These are phyloP conservation scores for Rhizophagus sp. DNA, from an alignment of 192 early-diverging fungal genomes.

Conservation along the genomic window DNA sequence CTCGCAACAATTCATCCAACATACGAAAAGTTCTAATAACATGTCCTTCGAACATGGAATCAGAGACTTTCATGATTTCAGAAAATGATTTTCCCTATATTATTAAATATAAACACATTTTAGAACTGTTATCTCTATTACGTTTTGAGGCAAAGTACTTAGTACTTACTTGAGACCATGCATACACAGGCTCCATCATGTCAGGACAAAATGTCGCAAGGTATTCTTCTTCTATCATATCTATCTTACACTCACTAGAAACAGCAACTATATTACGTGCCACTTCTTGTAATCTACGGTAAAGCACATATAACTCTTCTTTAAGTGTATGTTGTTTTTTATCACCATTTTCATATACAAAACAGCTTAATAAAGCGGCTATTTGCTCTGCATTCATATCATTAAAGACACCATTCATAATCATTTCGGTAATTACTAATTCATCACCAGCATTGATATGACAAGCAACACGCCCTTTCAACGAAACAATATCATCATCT, in stretches of 20 bases:
- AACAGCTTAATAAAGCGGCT: slow-evolving; percentile 86
- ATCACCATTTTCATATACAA: slow-evolving; percentile 80
- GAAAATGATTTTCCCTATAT: slow-evolving; percentile 84
- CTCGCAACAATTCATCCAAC: slow-evolving; percentile 86
- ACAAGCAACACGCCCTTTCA: slow-evolving; percentile 98
- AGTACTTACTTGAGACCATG: slow-evolving; percentile 67
- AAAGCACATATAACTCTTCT: slow-evolving; percentile 78
- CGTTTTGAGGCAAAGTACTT: slow-evolving; percentile 16
- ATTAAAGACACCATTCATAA: slow-evolving; percentile 95
- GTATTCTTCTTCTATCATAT: slow-evolving; percentile 87
- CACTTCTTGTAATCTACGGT: slow-evolving; percentile 79
- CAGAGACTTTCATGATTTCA: slow-evolving; percentile 94
- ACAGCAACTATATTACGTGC: slow-evolving; percentile 85
- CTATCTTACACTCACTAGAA: slow-evolving; percentile 85
- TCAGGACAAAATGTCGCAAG: slow-evolving; percentile 81
- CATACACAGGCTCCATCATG: slow-evolving; percentile 93
- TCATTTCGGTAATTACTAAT: slow-evolving; percentile 93
- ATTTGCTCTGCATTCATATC: slow-evolving; percentile 86
- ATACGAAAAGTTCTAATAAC: slow-evolving; percentile 86
- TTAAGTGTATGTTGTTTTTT: slow-evolving; percentile 56
- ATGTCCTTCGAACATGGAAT: slow-evolving; percentile 88
- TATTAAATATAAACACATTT: neutral
- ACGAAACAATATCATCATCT: slow-evolving; percentile 83
- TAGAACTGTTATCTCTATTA: neutral
- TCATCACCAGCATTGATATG: slow-evolving; percentile 95